A percentile compares a stretch with the other conserved stretches of the same genome.
Conservation (phyloP, 148 eudicot genomes). For the Camellia japonica region DNA sequence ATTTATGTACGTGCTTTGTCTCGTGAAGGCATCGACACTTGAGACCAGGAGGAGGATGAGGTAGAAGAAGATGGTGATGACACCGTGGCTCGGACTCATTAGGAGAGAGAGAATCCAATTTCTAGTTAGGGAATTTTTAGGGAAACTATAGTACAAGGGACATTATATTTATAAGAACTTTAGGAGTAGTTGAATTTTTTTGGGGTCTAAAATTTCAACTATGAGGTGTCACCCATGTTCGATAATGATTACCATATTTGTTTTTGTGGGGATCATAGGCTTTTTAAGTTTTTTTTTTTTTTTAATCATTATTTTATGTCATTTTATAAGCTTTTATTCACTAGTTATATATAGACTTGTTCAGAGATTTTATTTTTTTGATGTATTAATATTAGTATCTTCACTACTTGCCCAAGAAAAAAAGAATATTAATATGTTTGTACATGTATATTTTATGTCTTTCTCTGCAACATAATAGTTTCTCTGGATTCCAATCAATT, state of each 20-base stretch:
- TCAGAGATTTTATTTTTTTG: not conserved
- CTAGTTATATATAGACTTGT: not conserved
- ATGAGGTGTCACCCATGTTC: slow-evolving; percentile 66
- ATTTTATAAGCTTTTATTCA: not conserved
- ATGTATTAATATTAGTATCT: not conserved
- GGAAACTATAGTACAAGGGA: not conserved
- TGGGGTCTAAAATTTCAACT: slow-evolving; percentile 19
- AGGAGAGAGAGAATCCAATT: not conserved
- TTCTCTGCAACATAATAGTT: too few relatives aligned
- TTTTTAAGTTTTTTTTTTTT: not conserved
- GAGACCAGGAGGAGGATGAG: slow-evolving; percentile 23
- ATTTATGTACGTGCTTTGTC: slow-evolving; percentile 10
- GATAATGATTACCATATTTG: slow-evolving; percentile 49
- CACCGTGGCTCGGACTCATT: slow-evolving; percentile 12
- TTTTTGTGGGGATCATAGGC: not conserved
- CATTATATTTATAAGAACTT: slow-evolving; percentile 8
- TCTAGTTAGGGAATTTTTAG: slow-evolving; percentile 2
- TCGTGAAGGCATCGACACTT: slow-evolving; percentile 12
- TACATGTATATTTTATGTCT: too few relatives aligned
- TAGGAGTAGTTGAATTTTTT: slow-evolving; percentile 5
- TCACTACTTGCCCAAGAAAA: not conserved
- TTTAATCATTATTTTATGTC: not conserved
- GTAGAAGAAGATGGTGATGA: not conserved
- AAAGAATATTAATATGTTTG: too few relatives aligned
- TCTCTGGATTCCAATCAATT: too few relatives aligned